Conservation (phyloP, 495 filamentous ascomycete species). For the Tuber melanosporum region DNA sequence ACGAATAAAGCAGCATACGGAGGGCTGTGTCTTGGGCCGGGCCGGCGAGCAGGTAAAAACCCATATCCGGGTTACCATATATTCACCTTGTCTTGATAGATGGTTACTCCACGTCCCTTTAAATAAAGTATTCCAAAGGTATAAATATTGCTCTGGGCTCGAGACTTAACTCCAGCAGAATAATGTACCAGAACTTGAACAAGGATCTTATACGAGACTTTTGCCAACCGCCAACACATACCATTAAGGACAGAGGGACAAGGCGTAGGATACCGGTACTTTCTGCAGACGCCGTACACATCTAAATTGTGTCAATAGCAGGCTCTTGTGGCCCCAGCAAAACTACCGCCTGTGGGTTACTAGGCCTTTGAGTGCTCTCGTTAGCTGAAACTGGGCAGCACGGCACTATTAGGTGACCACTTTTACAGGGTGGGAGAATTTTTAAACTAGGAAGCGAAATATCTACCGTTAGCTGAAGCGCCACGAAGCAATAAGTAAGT, state of each 20-base stretch:
- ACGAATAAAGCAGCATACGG: not conserved
- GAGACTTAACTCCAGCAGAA: not conserved
- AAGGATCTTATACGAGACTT: not conserved
- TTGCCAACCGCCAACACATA: not conserved
- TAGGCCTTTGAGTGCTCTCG: conserved; percentile 8
- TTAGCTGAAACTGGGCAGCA: conserved; percentile 18
- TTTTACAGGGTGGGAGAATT: conserved; percentile 30
- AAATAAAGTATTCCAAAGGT: not conserved
- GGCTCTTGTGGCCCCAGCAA: conserved; percentile 32
- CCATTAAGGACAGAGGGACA: not conserved
- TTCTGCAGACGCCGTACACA: conserved; percentile 11
- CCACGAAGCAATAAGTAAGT: conserved; percentile 31
- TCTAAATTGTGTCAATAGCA: conserved; percentile 22
- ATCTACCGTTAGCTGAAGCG: conserved; percentile 23
- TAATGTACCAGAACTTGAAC: not conserved
- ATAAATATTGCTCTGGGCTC: not conserved
- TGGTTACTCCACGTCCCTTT: not conserved
- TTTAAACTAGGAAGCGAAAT: conserved; percentile 22
- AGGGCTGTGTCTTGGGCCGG: not conserved
- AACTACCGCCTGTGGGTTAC: conserved; percentile 20
- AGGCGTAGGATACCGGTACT: conserved; percentile 10
- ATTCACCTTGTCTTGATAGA: not conserved
- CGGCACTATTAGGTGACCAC: conserved; percentile 25
- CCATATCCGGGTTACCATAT: not conserved
- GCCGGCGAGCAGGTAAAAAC: not conserved